Evolutionary conservation across 768 basidiomycete species (phyloP).

Genomic region (Tricholoma bakamatsutake): DNA sequence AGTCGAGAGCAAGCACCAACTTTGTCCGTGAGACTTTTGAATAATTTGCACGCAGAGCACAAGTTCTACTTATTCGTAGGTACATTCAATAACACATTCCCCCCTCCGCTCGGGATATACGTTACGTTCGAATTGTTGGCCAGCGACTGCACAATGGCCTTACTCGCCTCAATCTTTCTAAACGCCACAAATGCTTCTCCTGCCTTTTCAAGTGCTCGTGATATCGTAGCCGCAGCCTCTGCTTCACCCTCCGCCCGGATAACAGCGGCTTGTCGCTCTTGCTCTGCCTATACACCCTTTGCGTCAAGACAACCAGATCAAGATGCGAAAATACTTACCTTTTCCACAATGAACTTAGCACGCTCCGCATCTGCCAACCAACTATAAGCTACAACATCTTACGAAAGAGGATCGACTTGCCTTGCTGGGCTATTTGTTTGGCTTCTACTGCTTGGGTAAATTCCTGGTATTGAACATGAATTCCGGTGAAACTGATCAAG

Average conservation of each 20-base stretch:
- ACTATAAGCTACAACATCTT: conserved; percentile 4
- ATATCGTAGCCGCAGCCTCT: conserved; percentile 93
- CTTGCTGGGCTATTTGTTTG: conserved; percentile 99
- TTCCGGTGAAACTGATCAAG: not conserved
- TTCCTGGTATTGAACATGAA: conserved; percentile 44
- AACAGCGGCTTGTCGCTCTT: conserved; percentile 97
- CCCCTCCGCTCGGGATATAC: conserved; percentile 78
- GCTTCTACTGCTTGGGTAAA: conserved; percentile 99
- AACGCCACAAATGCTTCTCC: conserved; percentile 95
- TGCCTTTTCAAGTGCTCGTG: conserved; percentile 83
- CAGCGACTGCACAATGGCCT: conserved; percentile 91
- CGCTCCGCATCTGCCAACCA: conserved; percentile 80
- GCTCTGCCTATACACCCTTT: conserved; percentile 68
- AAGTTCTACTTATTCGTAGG: conserved; percentile 45
- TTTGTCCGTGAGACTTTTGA: conserved; percentile 35
- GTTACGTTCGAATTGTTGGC: conserved; percentile 78
- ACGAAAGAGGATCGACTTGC: conserved; percentile 31
- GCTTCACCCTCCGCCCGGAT: conserved; percentile 99
- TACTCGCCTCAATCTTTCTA: conserved; percentile 95
- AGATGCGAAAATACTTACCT: conserved; percentile 40
- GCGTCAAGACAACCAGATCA: conserved; percentile 4
- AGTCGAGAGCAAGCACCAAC: conserved; percentile 38
- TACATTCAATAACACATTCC: conserved; percentile 80
- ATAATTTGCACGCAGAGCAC: conserved; percentile 17
- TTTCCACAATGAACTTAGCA: conserved; percentile 98